Evolutionary conservation across 2,329 filamentous ascomycete genomes (phyloP).

Genomic region (Calonectria leucothoes): DNA sequence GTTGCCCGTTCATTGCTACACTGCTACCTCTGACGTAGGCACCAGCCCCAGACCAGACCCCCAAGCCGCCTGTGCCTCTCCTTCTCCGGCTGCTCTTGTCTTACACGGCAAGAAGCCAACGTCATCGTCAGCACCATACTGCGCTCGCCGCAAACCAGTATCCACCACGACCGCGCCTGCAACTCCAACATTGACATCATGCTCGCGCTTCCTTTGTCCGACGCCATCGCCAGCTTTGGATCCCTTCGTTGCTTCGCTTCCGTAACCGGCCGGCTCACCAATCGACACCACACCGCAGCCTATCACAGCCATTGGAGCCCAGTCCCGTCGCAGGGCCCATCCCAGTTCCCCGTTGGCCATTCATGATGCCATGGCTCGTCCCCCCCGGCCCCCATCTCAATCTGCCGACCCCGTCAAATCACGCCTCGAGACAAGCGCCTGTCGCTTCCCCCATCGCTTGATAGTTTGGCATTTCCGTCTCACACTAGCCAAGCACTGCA

Average conservation of each 20-base stretch:
- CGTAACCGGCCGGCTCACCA: not conserved
- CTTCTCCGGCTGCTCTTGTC: not conserved
- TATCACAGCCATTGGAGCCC: not conserved
- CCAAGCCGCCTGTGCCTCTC: not conserved
- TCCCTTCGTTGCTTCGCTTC: not conserved
- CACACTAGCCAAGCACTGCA: not conserved
- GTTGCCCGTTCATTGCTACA: not conserved
- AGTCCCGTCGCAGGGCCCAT: constrained; percentile 1
- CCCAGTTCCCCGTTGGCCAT: not conserved
- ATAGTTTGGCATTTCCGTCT: not conserved
- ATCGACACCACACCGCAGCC: not conserved
- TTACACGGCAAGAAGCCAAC: not conserved
- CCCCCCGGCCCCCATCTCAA: constrained; percentile 6
- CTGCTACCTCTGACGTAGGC: not conserved
- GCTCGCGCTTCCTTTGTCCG: not conserved
- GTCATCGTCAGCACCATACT: not conserved
- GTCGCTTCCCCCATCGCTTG: not conserved
- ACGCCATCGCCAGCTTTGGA: not conserved
- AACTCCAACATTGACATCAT: not conserved
- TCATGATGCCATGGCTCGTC: constrained; percentile 1
- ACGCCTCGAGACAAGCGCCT: constrained; percentile 3
- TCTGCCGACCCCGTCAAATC: constrained; percentile 12
- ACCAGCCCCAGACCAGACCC: not conserved
- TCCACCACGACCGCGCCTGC: not conserved
- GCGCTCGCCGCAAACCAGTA: not conserved